phyloP scores from a whole-genome alignment of 805 yeast species.

The Candida ponderosae region DNA sequence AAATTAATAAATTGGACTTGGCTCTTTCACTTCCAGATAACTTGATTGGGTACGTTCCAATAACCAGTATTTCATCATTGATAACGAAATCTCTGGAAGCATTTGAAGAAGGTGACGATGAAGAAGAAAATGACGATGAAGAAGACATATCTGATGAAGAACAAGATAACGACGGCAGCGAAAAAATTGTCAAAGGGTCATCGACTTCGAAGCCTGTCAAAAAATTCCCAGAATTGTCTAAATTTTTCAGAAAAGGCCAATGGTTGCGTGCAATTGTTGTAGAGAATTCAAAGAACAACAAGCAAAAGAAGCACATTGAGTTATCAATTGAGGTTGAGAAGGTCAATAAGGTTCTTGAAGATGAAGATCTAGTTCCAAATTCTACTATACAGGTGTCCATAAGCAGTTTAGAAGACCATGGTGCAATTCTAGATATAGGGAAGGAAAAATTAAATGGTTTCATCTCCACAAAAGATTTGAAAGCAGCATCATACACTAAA shows the following conservation, averaged over 20 bases:
- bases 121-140: slow-evolving; percentile 29
- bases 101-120: slow-evolving; percentile 38
- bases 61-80: slow-evolving; percentile 62
- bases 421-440: slow-evolving; percentile 72
- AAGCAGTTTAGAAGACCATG: slow-evolving; percentile 85
- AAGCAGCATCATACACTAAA: slow-evolving; percentile 26
- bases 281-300: slow-evolving; percentile 33
- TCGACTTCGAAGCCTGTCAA: slow-evolving; percentile 17
- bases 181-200: slow-evolving; percentile 17
- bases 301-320: slow-evolving; percentile 52
- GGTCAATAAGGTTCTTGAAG: slow-evolving; percentile 53
- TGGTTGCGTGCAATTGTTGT: slow-evolving; percentile 82
- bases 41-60: slow-evolving; percentile 69
- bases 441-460: slow-evolving; percentile 54
- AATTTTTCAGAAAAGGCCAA: slow-evolving; percentile 63
- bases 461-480: slow-evolving; percentile 61
- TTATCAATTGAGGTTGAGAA: slow-evolving; percentile 66
- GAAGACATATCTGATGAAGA: slow-evolving; percentile 24
- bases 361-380: slow-evolving; percentile 59
- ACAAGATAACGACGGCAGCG: slow-evolving; percentile 16
- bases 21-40: slow-evolving; percentile 73
- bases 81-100: slow-evolving; percentile 51
- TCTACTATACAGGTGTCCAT: slow-evolving; percentile 70
- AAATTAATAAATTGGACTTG: slow-evolving; percentile 55
- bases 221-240: slow-evolving; percentile 48